Evolutionary conservation across 768 basidiomycete genomes (phyloP).

Genomic region (Leucosporidium creatinivorum): DNA sequence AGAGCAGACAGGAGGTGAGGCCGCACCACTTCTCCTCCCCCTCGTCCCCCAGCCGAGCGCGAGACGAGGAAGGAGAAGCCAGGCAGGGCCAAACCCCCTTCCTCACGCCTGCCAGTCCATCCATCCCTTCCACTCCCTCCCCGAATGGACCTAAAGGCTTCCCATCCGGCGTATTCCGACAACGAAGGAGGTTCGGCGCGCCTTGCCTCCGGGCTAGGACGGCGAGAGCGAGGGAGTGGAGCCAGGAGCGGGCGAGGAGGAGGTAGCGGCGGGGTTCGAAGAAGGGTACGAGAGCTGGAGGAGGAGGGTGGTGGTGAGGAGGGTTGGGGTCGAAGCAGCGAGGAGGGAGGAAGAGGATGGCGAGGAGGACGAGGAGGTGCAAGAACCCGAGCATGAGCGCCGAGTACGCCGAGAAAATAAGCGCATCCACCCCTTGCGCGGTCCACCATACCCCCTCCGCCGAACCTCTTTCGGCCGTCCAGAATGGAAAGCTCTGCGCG

Average conservation of each 20-base stretch:
- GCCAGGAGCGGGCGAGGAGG: background rate
- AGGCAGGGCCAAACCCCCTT: too few relatives aligned
- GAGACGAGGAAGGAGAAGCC: too few relatives aligned
- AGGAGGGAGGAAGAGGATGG: background rate
- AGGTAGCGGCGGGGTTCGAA: background rate
- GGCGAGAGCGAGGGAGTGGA: background rate
- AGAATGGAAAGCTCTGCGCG: too few relatives aligned
- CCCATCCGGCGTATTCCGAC: background rate
- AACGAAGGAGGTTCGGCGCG: background rate
- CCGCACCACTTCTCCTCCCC: background rate
- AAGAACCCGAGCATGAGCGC: background rate
- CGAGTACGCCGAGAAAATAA: background rate
- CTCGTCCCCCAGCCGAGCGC: background rate
- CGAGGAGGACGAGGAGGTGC: background rate
- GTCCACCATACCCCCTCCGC: too few relatives aligned
- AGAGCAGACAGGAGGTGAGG: background rate
- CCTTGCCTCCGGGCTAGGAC: background rate
- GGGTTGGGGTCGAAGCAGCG: too few relatives aligned
- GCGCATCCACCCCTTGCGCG: too few relatives aligned
- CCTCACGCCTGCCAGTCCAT: too few relatives aligned
- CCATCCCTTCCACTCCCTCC: background rate
- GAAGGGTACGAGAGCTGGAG: background rate
- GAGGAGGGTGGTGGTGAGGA: too few relatives aligned
- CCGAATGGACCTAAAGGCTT: background rate
- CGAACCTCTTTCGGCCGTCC: too few relatives aligned